Evolutionary conservation across 108 stramenopile species (phyloP).

Genomic region (Asterionellopsis glacialis): DNA sequence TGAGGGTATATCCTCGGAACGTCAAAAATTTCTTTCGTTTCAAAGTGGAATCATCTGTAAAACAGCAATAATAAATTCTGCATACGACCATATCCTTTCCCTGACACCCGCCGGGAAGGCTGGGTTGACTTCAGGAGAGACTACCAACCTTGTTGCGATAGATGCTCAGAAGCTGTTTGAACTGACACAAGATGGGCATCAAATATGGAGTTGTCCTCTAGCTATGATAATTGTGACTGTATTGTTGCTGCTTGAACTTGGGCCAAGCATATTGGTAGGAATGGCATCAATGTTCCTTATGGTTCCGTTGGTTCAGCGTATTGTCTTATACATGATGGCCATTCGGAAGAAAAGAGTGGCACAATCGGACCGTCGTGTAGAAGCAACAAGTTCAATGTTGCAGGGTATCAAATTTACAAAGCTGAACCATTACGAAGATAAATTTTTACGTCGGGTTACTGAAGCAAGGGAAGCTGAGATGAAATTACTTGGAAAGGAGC

Average conservation of each 20-base stretch:
- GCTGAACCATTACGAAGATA: slow-evolving; percentile 72
- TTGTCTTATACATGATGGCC: slow-evolving; percentile 53
- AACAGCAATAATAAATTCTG: slow-evolving; percentile 38
- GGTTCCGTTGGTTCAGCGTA: slow-evolving; percentile 57
- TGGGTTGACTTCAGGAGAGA: slow-evolving; percentile 60
- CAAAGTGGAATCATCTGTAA: slow-evolving; percentile 57
- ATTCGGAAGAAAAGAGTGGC: slow-evolving; percentile 53
- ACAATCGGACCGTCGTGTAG: slow-evolving; percentile 68
- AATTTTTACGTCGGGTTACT: slow-evolving; percentile 39
- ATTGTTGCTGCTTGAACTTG: slow-evolving; percentile 53
- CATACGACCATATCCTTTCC: slow-evolving; percentile 55
- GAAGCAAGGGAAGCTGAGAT: slow-evolving; percentile 48
- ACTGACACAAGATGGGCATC: slow-evolving; percentile 75
- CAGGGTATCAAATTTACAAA: slow-evolving; percentile 77
- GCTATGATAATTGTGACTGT: slow-evolving; percentile 65
- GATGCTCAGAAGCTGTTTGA: slow-evolving; percentile 84
- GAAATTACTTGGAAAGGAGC: slow-evolving; percentile 45
- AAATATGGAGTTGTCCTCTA: slow-evolving; percentile 83
- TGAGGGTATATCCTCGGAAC: slow-evolving; percentile 56
- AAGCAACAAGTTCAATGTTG: slow-evolving; percentile 66
- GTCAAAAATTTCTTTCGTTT: slow-evolving; percentile 61
- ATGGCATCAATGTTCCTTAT: slow-evolving; percentile 56
- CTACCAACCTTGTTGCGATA: slow-evolving; percentile 72
- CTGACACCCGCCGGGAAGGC: slow-evolving; percentile 45
- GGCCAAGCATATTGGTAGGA: slow-evolving; percentile 69